Evolutionary conservation across 345 rosid genomes (phyloP).

Genomic region (Hibiscus tridactylites): DNA sequence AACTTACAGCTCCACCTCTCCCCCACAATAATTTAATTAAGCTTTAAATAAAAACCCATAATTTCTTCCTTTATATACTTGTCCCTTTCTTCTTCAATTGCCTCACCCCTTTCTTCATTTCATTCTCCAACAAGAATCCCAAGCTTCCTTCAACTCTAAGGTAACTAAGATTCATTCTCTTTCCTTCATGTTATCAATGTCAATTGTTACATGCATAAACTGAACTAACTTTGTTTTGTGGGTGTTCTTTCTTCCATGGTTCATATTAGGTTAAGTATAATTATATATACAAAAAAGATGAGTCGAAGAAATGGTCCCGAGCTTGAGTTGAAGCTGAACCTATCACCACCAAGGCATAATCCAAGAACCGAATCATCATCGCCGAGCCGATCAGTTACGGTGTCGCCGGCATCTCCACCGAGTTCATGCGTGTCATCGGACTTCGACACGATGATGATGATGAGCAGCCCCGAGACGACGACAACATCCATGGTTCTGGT

Average conservation of each 20-base stretch:
- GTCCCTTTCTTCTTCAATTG: constrained; percentile 3
- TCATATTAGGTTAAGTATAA: neutral
- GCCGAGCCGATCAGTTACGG: constrained; percentile 53
- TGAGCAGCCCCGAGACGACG: constrained; percentile 19
- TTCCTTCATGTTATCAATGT: neutral
- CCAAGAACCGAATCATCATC: constrained; percentile 33
- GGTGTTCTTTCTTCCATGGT: neutral
- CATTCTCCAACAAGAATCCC: neutral
- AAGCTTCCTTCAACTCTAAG: constrained; percentile 15
- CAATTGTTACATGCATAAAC: neutral
- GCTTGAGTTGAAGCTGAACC: constrained; percentile 81
- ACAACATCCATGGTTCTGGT: constrained; percentile 78
- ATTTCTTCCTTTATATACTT: constrained; percentile 37
- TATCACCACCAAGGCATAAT: constrained; percentile 60
- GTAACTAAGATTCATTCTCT: neutral
- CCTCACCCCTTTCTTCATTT: constrained; percentile 5
- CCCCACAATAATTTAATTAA: constrained; percentile 41
- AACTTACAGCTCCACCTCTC: constrained; percentile 43
- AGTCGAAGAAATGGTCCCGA: constrained; percentile 74
- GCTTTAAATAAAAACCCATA: constrained; percentile 56
- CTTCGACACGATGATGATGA: constrained; percentile 1
- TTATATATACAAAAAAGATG: constrained; percentile 30
- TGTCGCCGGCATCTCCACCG: constrained; percentile 68
- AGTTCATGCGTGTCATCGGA: constrained; percentile 90
- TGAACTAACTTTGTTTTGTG: neutral